Base-by-base conservation (phyloP, 305 asterid species). In the Nicotiana rustica region DNA sequence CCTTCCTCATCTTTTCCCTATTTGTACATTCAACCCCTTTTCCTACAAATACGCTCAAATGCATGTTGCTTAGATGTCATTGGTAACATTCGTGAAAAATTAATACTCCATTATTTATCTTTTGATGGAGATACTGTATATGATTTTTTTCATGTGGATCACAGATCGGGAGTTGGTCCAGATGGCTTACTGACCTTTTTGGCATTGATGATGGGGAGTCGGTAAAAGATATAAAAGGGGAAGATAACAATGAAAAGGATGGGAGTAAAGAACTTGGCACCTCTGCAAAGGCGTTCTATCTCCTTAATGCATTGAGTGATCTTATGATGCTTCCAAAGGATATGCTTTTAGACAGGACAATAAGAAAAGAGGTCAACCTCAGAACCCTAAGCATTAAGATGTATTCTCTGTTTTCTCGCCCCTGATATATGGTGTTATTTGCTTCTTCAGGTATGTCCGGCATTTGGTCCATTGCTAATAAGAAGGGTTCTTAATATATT, bases 261-360 rank as follows among this genome's bases (percentile, higher is more conserved):
- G 87, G 83, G 83, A 85, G 78, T 70, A 83, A 66, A 80, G 83
- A 84, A 44, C 49, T 83, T 17, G 92, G 90, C 71, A 77, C 90
- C 64, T 87, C 93, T 61, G 82, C 86, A 12, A 93, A 91, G 85
- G 78, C 97, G 29, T 94, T 94, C 86, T 82, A 85, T 91, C 95
- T 94, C 80, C 93, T 94, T 67, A 94, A 94, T 83, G 91, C 93
- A 49, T 78, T 94, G 86, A 93, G 98, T 85, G 97, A 94, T 86
- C 97, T 93, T 25, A 91, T 94, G 97, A 94, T 94, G 98, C 97
- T 94, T 68, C 98, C 98, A 3, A 94, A 94, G 91, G 98, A 94
- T 85, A 90, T 93, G 96, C 88, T 93, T 65, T 84, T 91, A 78
- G 89, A 89, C 84, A 91, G 78, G 75, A 86, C 93, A 21, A 79